Evolutionary conservation across 1,284 basidiomycete genomes (phyloP), one percentile per base, ranked within the genome.

Genomic region (Xerocomus cyaneibrunnescens): DNA sequence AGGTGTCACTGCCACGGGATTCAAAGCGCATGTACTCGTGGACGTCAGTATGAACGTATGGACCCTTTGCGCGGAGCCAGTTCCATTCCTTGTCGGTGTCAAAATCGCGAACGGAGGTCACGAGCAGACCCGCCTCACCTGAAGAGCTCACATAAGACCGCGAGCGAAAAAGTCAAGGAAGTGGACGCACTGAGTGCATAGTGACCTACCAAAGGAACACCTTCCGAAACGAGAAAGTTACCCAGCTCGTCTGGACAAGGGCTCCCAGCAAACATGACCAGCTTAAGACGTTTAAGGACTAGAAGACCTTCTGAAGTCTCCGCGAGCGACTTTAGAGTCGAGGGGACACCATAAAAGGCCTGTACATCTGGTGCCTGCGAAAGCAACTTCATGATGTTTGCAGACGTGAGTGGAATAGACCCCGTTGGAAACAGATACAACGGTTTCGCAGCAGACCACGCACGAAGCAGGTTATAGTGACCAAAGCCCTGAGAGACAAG

Each of bases 21-120:
- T 77, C 76, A 50, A 82, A 74, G 34, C 70, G 67, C 45, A 81
- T 57, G 64, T 76, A 82, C 38, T 66, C 49, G 19, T 57, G 44
- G 34, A 67, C 37, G 3, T 75, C 62, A 8, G 62, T 58, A 30
- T 55, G 62, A 12, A 61, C 51, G 37, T 56, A 55, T 1, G 72
- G 56, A 1, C 66, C 56, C 22, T 45, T 68, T 31, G 66, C 51
- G 51, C 79, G 61, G 60, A 84, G 66, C 72, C 78, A 84, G 58
- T 81, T 81, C 84, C 85, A 87, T 19, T 66, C 75, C 56, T 79
- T 80, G 70, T 87, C 84, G 7, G 54, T 66, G 1, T 60, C 64
- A 54, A 79, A 83, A 51, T 79, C 72, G 12, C 80, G 74, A 45
- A 70, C 70, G 9, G 79, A 80, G 59, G 77, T 75, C 74, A 81